Evolutionary conservation across 192 early-diverging fungal species (phyloP), one percentile per base, ranked within the genome.

Genomic region (Haplosporangium gracile): DNA sequence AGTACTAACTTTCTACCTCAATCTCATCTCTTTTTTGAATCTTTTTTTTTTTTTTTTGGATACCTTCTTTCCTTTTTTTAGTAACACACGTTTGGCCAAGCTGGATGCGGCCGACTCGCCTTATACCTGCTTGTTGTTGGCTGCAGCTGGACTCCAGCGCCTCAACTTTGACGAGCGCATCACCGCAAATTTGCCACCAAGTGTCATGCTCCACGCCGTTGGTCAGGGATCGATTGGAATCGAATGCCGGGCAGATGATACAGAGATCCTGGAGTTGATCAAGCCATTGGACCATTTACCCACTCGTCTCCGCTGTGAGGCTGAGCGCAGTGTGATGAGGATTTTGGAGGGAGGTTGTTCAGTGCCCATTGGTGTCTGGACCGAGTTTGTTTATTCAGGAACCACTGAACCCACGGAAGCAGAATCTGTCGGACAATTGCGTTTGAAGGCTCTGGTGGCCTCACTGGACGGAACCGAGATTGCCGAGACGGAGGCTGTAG

Each of bases 321-420:
- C 95, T 15, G 97, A 99, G 83, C 96, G 97, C 20, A 89, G 93
- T 47, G 91, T 98, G 79, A 97, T 98, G 97, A 92, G 95, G 36
- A 91, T 87, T 42, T 88, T 99, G 34, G 97, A 99, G 89, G 98
- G 98, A 49, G 98, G 98, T 5, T 99, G 98, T 90, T 95, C 93
- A 70, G 97, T 99, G 63, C 97, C 98, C 6, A 94, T 99, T 78
- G 98, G 97, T 43, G 97, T 98, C 22, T 92, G 88, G 76, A 92
- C 95, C 1, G 74, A 74, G 74, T 94, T 92, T 89, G 75, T 85
- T 24, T 34, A 74, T 38, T 68, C 73, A 63, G 73, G 82, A 91
- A 90, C 40, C 68, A 90, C 40, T 53, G 53, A 51, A 34, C 24
- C 49, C 57, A 42, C 53, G 22, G 70, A 69, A 24, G 43, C 88